A percentile compares a stretch with the other conserved stretches of the same genome.
Conservation (phyloP, 1,284 basidiomycete species). For the Microbotryomycetes sp. region DNA sequence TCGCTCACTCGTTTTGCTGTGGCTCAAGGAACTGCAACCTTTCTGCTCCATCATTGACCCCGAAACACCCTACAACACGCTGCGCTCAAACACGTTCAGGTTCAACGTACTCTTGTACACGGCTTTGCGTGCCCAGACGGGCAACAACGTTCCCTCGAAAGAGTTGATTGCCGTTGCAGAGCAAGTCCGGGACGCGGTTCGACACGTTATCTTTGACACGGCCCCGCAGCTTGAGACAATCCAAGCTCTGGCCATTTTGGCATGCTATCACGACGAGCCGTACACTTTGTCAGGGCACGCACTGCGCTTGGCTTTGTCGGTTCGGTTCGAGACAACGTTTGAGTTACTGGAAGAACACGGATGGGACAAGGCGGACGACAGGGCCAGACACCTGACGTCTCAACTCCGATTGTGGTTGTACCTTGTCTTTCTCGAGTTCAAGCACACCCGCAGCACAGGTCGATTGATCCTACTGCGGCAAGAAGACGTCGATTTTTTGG, state of each 20-base stretch:
- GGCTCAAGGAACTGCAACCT: slow-evolving; percentile 8
- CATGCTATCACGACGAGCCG: slow-evolving; percentile 19
- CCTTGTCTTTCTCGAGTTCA: slow-evolving; percentile 8
- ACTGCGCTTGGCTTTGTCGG: slow-evolving; percentile 10
- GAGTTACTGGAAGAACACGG: slow-evolving; percentile 14
- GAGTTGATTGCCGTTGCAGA: slow-evolving; percentile 12
- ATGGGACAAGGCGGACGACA: slow-evolving; percentile 8
- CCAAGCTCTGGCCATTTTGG: slow-evolving; percentile 13
- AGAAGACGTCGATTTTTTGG: slow-evolving; percentile 8
- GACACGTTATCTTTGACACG: slow-evolving; percentile 7
- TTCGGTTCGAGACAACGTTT: slow-evolving; percentile 7
- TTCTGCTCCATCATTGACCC: slow-evolving; percentile 20
- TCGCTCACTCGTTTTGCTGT: slow-evolving; percentile 19
- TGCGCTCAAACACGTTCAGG: slow-evolving; percentile 5
- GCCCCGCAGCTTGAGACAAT: slow-evolving; percentile 10
- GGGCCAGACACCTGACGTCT: neutral
- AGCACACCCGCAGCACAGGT: slow-evolving; percentile 5
- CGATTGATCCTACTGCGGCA: slow-evolving; percentile 6
- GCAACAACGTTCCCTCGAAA: slow-evolving; percentile 3
- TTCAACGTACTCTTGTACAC: slow-evolving; percentile 15
- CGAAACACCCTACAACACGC: slow-evolving; percentile 13
- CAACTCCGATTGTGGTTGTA: slow-evolving; percentile 17
- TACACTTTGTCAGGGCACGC: slow-evolving; percentile 17
- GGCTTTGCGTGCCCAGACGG: slow-evolving; percentile 5
- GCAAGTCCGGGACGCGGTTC: slow-evolving; percentile 9